A percentile compares a stretch with the other conserved stretches of the same genome.
Conservation (phyloP, 371 early-diverging fungal species). For the Blakeslea trispora region DNA sequence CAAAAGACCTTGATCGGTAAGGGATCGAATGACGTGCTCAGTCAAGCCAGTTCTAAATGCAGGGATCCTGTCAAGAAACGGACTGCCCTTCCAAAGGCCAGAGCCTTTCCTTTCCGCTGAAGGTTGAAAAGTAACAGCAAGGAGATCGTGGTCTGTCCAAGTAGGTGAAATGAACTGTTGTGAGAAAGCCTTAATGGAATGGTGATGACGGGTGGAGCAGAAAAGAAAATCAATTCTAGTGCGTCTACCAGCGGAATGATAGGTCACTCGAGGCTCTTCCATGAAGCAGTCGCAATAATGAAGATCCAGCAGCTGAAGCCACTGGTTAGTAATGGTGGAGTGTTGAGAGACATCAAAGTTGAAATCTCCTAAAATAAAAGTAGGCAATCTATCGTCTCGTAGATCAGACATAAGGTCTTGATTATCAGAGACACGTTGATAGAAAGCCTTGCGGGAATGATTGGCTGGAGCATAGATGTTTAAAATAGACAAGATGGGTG, state of each 20-base stretch:
- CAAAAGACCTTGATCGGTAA: neutral
- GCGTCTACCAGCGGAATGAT: neutral
- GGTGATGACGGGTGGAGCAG: neutral
- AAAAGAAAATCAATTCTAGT: neutral
- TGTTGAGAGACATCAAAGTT: neutral
- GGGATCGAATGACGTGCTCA: neutral
- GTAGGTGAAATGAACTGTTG: neutral
- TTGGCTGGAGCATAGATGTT: conserved; percentile 2
- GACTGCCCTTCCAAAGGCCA: neutral
- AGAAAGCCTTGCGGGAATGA: neutral
- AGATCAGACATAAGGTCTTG: neutral
- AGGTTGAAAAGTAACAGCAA: neutral
- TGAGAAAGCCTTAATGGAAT: neutral
- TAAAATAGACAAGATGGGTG: neutral
- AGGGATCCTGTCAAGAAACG: neutral
- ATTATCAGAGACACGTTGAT: neutral
- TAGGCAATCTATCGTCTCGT: neutral
- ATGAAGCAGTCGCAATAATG: neutral
- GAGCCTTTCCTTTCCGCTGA: neutral
- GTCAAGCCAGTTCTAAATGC: neutral
- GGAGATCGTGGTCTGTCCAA: neutral
- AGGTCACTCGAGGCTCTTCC: neutral
- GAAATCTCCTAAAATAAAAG: conserved; percentile 7
- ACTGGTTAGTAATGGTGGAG: neutral
- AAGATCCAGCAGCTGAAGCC: neutral